These are phyloP conservation scores for Elaeis guineensis DNA, from an alignment of 176 grass and related monocot genomes.

Conservation along the genomic window DNA sequence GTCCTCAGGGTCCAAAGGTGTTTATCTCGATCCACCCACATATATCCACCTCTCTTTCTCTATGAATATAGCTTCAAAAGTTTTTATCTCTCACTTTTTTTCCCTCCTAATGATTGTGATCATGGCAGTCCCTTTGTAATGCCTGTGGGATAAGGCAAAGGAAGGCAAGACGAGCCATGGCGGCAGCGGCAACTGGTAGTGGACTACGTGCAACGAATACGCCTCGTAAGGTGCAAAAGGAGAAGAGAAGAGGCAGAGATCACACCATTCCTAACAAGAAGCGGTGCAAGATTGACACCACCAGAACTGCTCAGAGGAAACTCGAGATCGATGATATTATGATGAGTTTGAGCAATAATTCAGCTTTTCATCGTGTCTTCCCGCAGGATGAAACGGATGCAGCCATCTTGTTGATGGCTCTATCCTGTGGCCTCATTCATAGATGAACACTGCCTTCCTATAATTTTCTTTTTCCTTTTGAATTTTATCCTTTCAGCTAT, in stretches of 20 bases:
- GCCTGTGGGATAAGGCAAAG: conserved; percentile 39
- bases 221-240: background rate
- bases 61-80: no score
- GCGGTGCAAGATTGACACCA: background rate
- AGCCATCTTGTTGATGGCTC: background rate
- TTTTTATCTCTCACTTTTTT: no score
- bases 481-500: no score
- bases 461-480: no score
- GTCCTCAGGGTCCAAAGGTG: conserved; percentile 31
- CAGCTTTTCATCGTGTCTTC: background rate
- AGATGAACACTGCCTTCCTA: background rate
- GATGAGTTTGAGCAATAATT: background rate
- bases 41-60: no score
- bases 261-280: background rate
- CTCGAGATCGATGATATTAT: background rate
- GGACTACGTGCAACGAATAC: background rate
- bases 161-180: conserved; percentile 23
- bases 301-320: background rate
- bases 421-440: conserved; percentile 4
- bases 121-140: conserved; percentile 31
- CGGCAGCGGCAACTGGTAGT: background rate
- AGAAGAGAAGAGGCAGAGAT: background rate
- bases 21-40: no score
- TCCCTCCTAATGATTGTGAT: no score
- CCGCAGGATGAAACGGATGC: conserved; percentile 1